Evolutionary conservation across 306 rosid species (phyloP).

Genomic region (Acmispon strigosus): DNA sequence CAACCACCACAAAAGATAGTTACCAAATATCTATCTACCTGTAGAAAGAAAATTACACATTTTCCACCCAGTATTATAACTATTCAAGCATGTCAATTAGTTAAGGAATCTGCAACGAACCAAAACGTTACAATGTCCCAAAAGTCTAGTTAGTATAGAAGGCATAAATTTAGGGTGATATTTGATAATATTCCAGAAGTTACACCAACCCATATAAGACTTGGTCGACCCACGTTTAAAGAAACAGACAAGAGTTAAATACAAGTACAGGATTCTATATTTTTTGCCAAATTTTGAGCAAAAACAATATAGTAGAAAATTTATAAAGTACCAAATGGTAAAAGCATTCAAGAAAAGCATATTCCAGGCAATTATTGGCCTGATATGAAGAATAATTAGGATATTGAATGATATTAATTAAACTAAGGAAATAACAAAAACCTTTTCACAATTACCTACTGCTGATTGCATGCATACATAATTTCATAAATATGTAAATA

Average conservation of each 20-base stretch:
- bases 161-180: constrained; percentile 3
- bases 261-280: not conserved
- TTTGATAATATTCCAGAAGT: not conserved
- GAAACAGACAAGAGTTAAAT: not conserved
- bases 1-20: constrained; percentile 12
- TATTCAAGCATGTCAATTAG: constrained; percentile 17
- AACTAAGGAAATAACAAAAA: not conserved
- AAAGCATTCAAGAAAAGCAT: constrained; percentile 3
- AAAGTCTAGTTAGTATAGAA: constrained; percentile 5
- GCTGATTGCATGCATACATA: constrained; percentile 4
- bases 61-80: constrained; percentile 11
- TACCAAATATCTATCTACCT: constrained; percentile 13
- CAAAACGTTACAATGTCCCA: not conserved
- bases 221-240: not conserved
- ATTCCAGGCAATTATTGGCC: not conserved
- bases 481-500: not conserved
- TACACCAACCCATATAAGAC: not conserved
- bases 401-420: not conserved
- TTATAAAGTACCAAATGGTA: not conserved
- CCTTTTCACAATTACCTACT: not conserved
- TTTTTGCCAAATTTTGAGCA: not conserved
- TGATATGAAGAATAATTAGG: constrained; percentile 2
- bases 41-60: constrained; percentile 16
- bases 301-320: not conserved
- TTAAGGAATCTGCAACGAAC: constrained; percentile 4